Conservation (phyloP, 2,329 filamentous ascomycete species). For the Colletotrichum liaoningense region DNA sequence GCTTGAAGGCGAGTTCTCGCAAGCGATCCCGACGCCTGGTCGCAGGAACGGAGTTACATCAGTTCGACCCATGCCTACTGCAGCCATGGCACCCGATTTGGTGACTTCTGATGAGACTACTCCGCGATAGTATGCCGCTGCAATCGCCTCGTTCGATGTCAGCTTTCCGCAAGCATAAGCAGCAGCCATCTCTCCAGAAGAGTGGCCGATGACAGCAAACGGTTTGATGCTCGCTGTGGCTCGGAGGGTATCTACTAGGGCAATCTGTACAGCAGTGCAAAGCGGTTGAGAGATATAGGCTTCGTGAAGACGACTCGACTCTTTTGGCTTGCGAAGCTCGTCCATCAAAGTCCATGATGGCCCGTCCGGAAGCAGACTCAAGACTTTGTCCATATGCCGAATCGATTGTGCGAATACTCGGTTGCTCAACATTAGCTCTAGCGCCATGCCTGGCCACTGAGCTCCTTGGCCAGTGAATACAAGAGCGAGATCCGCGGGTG, state of each 20-base stretch:
- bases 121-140: constrained; percentile 55
- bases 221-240: constrained; percentile 44
- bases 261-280: constrained; percentile 49
- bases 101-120: constrained; percentile 30
- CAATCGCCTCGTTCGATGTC: constrained; percentile 49
- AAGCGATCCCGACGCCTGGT: constrained; percentile 37
- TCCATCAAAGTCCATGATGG: constrained; percentile 38
- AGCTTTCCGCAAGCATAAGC: constrained; percentile 43
- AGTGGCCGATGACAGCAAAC: constrained; percentile 51
- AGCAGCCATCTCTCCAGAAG: constrained; percentile 46
- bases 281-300: constrained; percentile 43
- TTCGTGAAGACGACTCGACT: background rate
- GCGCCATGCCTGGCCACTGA: constrained; percentile 47
- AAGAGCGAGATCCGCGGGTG: constrained; percentile 29
- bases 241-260: constrained; percentile 46
- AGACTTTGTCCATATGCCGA: constrained; percentile 31
- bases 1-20: constrained; percentile 41
- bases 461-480: constrained; percentile 51
- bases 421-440: constrained; percentile 36
- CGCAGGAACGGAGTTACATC: constrained; percentile 1
- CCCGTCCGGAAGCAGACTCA: background rate
- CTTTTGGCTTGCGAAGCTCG: constrained; percentile 37
- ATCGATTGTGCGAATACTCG: constrained; percentile 17
- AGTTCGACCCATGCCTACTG: constrained; percentile 42
- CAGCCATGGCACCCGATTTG: constrained; percentile 46